Base-by-base conservation (phyloP, 345 rosid species). In the Brassica cretica region DNA sequence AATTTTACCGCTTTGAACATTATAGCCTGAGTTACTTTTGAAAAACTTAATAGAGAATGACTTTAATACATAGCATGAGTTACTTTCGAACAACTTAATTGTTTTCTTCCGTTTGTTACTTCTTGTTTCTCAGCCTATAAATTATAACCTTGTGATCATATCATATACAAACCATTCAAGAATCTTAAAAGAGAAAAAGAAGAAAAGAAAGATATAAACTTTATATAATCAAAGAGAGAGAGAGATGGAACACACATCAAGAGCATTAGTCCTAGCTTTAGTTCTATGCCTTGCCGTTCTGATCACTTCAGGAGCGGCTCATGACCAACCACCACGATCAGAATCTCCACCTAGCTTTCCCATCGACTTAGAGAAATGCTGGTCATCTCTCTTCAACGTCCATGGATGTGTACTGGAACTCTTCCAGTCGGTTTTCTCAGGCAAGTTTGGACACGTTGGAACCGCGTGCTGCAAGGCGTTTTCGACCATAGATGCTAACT, bases 381-480 rank as follows among this genome's bases (percentile, higher is more conserved):
- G 68, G 68, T 65, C 68, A 16, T 35, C 68, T 35, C 68, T 65
- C 8, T 65, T 65, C 2, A 65, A 18, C 51, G 69, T 65, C 15
- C 0, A 65, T 9, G 69, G 51, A 35, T 65, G 69, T 11, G 51
- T 65, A 18, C 69, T 35, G 29, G 51, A 65, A 18, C 69, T 65
- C 29, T 35, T 65, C 15, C 4, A 32, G 0, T 64, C 67, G 9
- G 21, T 64, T 32, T 32, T 64, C 24, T 32, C 67, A 0, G 67
- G 67, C 44, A 64, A 64, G 24, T 64, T 30, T 8, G 67, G 67
- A 32, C 2, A 64, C 9, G 67, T 64, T 7, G 67, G 67, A 32
- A 14, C 35, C 24, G 12, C 67, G 7, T 64, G 67, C 9, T 64
- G 67, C 67, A 32, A 64, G 21, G 67, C 67, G 24, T 64, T 1